Evolutionary conservation across 129 eudicot genomes (phyloP).

Genomic region (Helianthus tuberosus): DNA sequence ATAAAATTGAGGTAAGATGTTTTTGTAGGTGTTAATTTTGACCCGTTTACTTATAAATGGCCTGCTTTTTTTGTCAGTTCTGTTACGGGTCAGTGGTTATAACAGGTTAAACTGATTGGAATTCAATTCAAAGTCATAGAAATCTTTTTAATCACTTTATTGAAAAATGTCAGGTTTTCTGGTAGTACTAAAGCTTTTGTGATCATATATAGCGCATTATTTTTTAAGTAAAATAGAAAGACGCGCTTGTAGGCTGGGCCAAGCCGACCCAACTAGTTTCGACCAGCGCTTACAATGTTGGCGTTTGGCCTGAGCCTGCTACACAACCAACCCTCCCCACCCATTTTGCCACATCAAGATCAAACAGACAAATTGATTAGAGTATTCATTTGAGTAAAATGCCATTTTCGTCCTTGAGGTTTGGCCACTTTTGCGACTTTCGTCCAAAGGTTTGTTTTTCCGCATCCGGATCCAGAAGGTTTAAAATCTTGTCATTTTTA

Average conservation of each 20-base stretch:
- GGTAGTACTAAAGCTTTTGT: neutral
- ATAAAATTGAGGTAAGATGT: constrained; percentile 70
- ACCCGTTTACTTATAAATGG: neutral
- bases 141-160: neutral
- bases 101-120: neutral
- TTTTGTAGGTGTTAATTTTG: neutral
- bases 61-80: neutral
- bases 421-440: no score
- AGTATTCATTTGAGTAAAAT: no score
- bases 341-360: no score
- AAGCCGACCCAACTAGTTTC: neutral
- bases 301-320: neutral
- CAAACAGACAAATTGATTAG: no score
- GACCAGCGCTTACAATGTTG: neutral
- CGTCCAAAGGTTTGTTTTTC: no score
- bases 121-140: neutral
- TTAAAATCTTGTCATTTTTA: no score
- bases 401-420: no score
- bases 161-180: neutral
- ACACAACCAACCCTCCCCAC: neutral
- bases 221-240: neutral
- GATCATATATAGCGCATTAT: neutral
- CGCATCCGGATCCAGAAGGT: no score
- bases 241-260: neutral
- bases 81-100: neutral